Evolutionary conservation across 2,329 filamentous ascomycete genomes (phyloP), one percentile per base, ranked within the genome.

Genomic region (Sphaerulina musiva): DNA sequence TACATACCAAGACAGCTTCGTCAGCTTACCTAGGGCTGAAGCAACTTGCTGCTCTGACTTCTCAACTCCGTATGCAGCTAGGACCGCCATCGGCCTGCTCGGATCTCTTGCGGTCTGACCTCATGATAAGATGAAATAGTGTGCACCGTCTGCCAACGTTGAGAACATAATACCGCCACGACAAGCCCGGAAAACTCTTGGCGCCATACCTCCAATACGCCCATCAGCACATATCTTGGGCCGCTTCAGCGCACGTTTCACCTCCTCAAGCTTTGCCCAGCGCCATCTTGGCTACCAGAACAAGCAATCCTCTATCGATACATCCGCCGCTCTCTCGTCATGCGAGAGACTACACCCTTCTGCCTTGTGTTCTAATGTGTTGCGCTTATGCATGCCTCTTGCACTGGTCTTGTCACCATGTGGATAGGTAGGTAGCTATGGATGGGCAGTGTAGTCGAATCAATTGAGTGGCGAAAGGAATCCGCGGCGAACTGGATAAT

Each of bases 101-200:
- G 23, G 31, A 38, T 47, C 45, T 36, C 17, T 47, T 17, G 14
- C 14, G 34, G 10, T 46, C n/a, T 38, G 23, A 34, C 26, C 26
- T 14, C 41, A 44, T 12, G 2, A 29, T 20, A 3, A 6, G 17
- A 5, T 26, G 20, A 12, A 17, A 17, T 17, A 17, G 14, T 8
- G 17, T 12, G 20, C 3, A 20, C 10, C 41, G 10, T 12, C 23
- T 12, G 7, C 4, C 9, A 17, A 20, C 26, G 44, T 46, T 34
- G 44, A 10, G 34, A 36, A 52, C 26, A 26, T 26, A 46, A n/a
- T 47, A 52, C 23, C 42, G 29, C 50, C 50, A 34, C 34, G 41
- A 42, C 32, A 34, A 47, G 43, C 31, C 43, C 50, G 50, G 12
- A 17, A 29, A 41, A 6, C 7, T 12, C 41, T 53, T 42, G 45